These are phyloP conservation scores for Neurospora pannonica DNA, from an alignment of 495 filamentous ascomycete genomes.

Conservation along the genomic window DNA sequence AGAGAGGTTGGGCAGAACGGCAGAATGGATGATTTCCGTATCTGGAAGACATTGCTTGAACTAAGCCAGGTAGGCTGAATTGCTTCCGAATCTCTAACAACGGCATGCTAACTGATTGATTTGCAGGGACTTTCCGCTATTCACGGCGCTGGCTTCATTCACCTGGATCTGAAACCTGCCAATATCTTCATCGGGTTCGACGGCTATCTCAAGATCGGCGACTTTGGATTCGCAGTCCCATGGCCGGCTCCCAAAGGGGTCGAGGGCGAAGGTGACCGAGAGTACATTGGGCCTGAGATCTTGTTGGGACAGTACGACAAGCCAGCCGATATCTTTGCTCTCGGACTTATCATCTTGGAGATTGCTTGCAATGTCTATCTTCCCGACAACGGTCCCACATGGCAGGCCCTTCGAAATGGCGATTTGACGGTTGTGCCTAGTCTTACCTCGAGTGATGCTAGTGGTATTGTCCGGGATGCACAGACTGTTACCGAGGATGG, in stretches of 20 bases:
- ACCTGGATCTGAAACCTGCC: conserved; percentile 91
- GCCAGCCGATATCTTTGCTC: conserved; percentile 83
- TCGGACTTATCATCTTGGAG: conserved; percentile 89
- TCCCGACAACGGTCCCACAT: conserved; percentile 82
- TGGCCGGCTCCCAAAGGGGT: conserved; percentile 68
- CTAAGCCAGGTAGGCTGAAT: conserved; percentile 56
- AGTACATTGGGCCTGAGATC: conserved; percentile 91
- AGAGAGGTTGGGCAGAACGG: conserved; percentile 67
- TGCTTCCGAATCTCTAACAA: neutral
- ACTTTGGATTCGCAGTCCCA: conserved; percentile 84
- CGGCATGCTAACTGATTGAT: conserved; percentile 25
- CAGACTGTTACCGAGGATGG: conserved; percentile 24
- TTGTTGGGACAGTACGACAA: conserved; percentile 76
- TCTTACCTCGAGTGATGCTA: conserved; percentile 67
- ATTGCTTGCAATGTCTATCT: conserved; percentile 85
- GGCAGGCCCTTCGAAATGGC: conserved; percentile 77
- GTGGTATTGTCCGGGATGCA: conserved; percentile 60
- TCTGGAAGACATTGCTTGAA: conserved; percentile 95
- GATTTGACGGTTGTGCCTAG: conserved; percentile 80
- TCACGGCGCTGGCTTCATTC: conserved; percentile 79
- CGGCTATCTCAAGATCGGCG: conserved; percentile 85
- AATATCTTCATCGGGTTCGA: conserved; percentile 89
- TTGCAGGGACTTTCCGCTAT: conserved; percentile 75
- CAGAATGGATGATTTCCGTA: conserved; percentile 88
- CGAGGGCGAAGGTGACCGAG: conserved; percentile 88